These are phyloP conservation scores for Zygosaccharomyces pseudobailii DNA, from an alignment of 1,139 yeast species.

Conservation along the genomic window DNA sequence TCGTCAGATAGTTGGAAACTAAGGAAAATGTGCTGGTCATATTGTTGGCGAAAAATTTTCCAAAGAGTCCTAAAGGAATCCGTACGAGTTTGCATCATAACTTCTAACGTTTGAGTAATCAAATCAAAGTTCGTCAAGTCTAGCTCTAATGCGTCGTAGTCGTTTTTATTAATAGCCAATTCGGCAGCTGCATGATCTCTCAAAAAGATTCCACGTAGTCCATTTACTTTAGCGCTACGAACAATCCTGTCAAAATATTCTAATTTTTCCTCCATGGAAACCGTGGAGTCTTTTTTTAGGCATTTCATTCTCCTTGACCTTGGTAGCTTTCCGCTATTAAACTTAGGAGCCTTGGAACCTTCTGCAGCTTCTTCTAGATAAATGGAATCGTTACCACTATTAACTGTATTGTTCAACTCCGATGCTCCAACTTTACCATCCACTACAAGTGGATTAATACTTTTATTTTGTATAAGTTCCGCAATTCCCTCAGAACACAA, in stretches of 20 bases:
- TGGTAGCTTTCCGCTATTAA: not conserved
- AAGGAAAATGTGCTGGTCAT: slow-evolving; percentile 6
- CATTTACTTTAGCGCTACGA: slow-evolving; percentile 7
- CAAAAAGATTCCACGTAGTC: slow-evolving; percentile 10
- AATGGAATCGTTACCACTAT: not conserved
- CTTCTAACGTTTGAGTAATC: slow-evolving; percentile 3
- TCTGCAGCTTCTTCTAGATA: not conserved
- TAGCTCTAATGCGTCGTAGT: slow-evolving; percentile 6
- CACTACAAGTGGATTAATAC: not conserved
- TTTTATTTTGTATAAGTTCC: not conserved
- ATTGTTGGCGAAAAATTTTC: slow-evolving; percentile 9
- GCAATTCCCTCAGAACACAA: not conserved
- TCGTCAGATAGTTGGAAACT: slow-evolving; percentile 11
- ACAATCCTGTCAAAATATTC: slow-evolving; percentile 6
- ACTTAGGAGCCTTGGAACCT: not conserved
- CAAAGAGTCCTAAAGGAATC: slow-evolving; percentile 12
- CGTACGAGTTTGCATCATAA: not conserved
- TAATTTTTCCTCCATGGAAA: slow-evolving; percentile 9
- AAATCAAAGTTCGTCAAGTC: slow-evolving; percentile 9
- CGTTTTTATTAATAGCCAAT: slow-evolving; percentile 7
- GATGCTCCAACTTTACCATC: too few relatives aligned
- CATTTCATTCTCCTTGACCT: slow-evolving; percentile 11
- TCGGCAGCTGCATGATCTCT: slow-evolving; percentile 14
- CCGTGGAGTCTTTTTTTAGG: slow-evolving; percentile 10
- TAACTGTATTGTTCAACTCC: not conserved